Conservation (phyloP, 2,329 filamentous ascomycete species). For the Colletotrichum destructivum region DNA sequence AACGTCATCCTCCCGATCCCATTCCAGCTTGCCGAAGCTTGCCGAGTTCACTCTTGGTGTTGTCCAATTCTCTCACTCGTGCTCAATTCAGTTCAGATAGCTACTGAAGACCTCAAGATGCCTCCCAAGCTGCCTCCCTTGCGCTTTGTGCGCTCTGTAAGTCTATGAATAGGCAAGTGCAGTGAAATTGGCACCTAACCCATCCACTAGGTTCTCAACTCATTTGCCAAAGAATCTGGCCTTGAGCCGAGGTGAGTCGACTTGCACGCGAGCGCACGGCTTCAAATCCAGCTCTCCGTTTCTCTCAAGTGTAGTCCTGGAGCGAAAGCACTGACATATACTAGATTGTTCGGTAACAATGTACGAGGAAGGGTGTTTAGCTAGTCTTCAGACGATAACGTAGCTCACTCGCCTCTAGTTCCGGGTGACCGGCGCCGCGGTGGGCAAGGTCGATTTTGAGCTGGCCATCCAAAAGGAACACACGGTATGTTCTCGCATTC, state of each 20-base stretch:
- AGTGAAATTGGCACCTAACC: constrained; percentile 1
- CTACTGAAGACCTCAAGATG: constrained; percentile 10
- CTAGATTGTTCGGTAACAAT: constrained; percentile 59
- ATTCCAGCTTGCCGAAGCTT: constrained; percentile 29
- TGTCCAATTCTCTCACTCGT: background rate
- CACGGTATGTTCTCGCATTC: constrained; percentile 67
- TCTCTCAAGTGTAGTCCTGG: background rate
- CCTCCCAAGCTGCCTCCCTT: constrained; percentile 42
- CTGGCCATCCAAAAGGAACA: constrained; percentile 82
- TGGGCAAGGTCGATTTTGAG: constrained; percentile 82
- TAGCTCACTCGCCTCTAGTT: constrained; percentile 63
- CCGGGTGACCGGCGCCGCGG: constrained; percentile 74
- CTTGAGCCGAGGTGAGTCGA: constrained; percentile 85
- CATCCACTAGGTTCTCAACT: constrained; percentile 79
- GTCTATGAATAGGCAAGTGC: constrained; percentile 45
- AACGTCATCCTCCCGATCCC: constrained; percentile 29
- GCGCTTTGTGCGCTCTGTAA: constrained; percentile 68
- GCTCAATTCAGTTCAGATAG: background rate
- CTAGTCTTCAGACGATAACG: background rate
- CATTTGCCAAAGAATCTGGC: constrained; percentile 88
- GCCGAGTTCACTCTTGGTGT: constrained; percentile 12
- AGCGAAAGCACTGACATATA: background rate
- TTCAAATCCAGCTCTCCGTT: background rate
- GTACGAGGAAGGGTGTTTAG: constrained; percentile 47
- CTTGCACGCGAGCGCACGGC: background rate